These are phyloP conservation scores for Perkinsus marinus DNA, from an alignment of 169 alveolate species.

Conservation along the genomic window DNA sequence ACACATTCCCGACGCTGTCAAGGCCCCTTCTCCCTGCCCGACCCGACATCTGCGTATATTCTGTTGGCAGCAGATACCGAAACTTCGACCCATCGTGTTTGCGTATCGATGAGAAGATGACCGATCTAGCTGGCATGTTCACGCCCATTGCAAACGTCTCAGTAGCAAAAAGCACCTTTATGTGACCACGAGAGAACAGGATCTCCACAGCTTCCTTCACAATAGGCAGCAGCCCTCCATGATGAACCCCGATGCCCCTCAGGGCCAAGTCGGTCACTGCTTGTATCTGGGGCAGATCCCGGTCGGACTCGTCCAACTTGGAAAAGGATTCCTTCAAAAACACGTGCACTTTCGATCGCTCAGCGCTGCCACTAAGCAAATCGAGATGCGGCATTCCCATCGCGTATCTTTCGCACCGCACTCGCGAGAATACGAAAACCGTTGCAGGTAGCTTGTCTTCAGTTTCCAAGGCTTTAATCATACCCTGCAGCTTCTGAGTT, in stretches of 20 bases:
- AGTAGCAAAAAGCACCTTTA: conserved; percentile 92
- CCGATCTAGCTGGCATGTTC: conserved; percentile 97
- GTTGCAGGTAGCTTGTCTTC: conserved; percentile 84
- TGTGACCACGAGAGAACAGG: conserved; percentile 83
- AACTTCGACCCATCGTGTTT: conserved; percentile 78
- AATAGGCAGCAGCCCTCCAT: conserved; percentile 93
- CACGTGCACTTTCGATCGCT: conserved; percentile 60
- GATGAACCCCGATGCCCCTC: conserved; percentile 95
- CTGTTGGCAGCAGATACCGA: conserved; percentile 81
- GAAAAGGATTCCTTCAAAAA: conserved; percentile 65
- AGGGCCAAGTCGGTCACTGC: conserved; percentile 55
- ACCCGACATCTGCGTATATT: conserved; percentile 97
- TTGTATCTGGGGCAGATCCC: conserved; percentile 69
- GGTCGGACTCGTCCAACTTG: conserved; percentile 58
- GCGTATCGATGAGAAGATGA: conserved; percentile 76
- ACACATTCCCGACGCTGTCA: conserved; percentile 87
- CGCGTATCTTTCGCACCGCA: conserved; percentile 73
- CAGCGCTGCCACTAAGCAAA: conserved; percentile 47
- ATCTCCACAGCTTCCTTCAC: conserved; percentile 94
- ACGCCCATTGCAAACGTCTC: conserved; percentile 98
- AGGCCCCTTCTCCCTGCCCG: conserved; percentile 99
- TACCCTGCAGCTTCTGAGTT: conserved; percentile 54
- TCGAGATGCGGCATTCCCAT: conserved; percentile 57
- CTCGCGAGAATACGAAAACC: conserved; percentile 82
- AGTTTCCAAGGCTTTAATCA: conserved; percentile 44